phyloP scores from a whole-genome alignment of 768 basidiomycete species.

The Collybiopsis confluens region DNA sequence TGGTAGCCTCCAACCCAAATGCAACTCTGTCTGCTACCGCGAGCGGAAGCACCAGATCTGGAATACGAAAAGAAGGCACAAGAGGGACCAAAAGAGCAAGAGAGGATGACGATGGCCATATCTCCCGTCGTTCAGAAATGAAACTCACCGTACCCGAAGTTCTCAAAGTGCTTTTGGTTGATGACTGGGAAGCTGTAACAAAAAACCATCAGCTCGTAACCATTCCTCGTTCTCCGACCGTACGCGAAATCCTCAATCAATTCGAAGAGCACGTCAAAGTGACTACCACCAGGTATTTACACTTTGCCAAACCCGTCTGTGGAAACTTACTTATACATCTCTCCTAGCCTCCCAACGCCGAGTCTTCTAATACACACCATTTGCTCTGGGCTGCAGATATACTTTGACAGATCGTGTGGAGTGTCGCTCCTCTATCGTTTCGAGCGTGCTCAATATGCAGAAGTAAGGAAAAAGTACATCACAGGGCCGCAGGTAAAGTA shows the following conservation, averaged over 20 bases:
- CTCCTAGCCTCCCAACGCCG: constrained; percentile 61
- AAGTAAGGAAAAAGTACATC: constrained; percentile 66
- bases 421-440: constrained; percentile 91
- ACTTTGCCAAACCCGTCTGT: background rate
- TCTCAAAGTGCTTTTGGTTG: constrained; percentile 86
- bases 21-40: background rate
- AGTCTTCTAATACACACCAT: constrained; percentile 72
- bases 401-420: constrained; percentile 91
- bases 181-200: constrained; percentile 97
- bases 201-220: constrained; percentile 91
- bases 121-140: constrained; percentile 78
- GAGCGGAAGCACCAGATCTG: constrained; percentile 13
- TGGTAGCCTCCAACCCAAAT: background rate
- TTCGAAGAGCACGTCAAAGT: constrained; percentile 64
- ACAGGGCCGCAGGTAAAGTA: constrained; percentile 60
- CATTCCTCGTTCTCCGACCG: constrained; percentile 76
- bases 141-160: constrained; percentile 85
- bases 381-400: constrained; percentile 78
- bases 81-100: constrained; percentile 66
- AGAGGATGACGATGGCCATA: constrained; percentile 80
- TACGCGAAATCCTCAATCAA: constrained; percentile 70
- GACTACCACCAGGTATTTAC: constrained; percentile 38
- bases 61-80: constrained; percentile 54
- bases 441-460: constrained; percentile 90
- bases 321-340: background rate